Conservation (phyloP, 2,329 filamentous ascomycete species). For the Beauveria australis region DNA sequence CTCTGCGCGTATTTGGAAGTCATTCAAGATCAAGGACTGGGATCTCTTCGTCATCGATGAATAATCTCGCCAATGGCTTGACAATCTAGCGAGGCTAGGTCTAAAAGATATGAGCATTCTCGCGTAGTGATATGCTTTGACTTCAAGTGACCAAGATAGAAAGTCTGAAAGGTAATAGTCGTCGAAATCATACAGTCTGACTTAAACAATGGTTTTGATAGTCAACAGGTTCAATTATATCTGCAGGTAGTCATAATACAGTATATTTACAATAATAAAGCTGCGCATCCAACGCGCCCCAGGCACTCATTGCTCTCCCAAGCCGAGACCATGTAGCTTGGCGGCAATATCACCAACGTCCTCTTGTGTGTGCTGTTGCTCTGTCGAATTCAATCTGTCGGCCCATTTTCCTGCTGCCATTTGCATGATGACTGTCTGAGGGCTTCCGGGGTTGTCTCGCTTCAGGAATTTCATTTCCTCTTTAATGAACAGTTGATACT, state of each 20-base stretch:
- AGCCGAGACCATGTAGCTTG: slow-evolving; percentile 20
- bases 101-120: not conserved
- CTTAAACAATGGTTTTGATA: slow-evolving; percentile 6
- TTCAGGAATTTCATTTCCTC: slow-evolving; percentile 57
- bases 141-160: not conserved
- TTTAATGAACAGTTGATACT: slow-evolving; percentile 51
- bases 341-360: slow-evolving; percentile 13
- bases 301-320: slow-evolving; percentile 13
- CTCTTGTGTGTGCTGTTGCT: slow-evolving; percentile 8
- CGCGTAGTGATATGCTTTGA: not conserved
- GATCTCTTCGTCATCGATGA: slow-evolving; percentile 48
- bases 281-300: not conserved
- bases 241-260: not conserved
- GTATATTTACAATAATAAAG: not conserved
- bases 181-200: not conserved
- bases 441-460: slow-evolving; percentile 45
- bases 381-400: slow-evolving; percentile 14
- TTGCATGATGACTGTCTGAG: slow-evolving; percentile 62
- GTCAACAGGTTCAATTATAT: not conserved
- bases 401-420: slow-evolving; percentile 56
- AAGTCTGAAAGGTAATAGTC: not conserved
- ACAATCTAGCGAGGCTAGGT: not conserved
- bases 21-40: slow-evolving; percentile 75
- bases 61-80: not conserved
- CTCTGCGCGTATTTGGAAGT: slow-evolving; percentile 59